phyloP scores from a whole-genome alignment of 768 basidiomycete genomes.

The Russula ochroleuca region DNA sequence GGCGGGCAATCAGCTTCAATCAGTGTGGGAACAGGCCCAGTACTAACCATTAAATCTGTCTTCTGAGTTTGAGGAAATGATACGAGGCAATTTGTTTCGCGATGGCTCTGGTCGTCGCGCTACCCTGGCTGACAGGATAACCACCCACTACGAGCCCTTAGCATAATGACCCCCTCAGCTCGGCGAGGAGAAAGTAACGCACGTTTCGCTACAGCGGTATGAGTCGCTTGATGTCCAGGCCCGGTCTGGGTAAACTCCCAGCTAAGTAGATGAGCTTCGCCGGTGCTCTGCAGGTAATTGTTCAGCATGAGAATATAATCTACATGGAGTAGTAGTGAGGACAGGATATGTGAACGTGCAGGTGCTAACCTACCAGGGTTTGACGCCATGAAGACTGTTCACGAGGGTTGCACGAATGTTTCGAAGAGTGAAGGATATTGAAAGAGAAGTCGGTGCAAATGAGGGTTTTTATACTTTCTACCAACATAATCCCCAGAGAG shows the following conservation, averaged over 20 bases:
- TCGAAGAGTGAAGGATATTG: background rate
- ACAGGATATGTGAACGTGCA: background rate
- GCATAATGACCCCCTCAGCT: background rate
- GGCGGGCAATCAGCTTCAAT: background rate
- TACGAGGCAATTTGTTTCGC: slow-evolving; percentile 24
- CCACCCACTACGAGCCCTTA: slow-evolving; percentile 19
- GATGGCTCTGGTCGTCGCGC: slow-evolving; percentile 21
- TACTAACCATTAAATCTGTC: slow-evolving; percentile 7
- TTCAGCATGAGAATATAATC: slow-evolving; percentile 27
- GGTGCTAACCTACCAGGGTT: slow-evolving; percentile 11
- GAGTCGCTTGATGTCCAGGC: slow-evolving; percentile 25
- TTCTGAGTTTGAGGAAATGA: slow-evolving; percentile 18
- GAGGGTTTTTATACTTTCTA: slow-evolving; percentile 21
- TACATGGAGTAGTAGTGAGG: background rate
- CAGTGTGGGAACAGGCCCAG: background rate
- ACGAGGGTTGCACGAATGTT: background rate
- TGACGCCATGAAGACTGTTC: slow-evolving; percentile 11
- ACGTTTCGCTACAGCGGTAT: slow-evolving; percentile 24
- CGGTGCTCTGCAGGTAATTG: slow-evolving; percentile 25
- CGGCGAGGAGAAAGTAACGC: background rate
- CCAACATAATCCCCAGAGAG: background rate
- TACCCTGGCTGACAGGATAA: slow-evolving; percentile 21
- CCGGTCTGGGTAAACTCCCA: slow-evolving; percentile 26
- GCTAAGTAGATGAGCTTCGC: slow-evolving; percentile 20
- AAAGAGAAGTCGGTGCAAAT: background rate